These are phyloP conservation scores for Microbotryum lychnidis-dioicae DNA, from an alignment of 1,284 basidiomycete genomes.

Conservation along the genomic window DNA sequence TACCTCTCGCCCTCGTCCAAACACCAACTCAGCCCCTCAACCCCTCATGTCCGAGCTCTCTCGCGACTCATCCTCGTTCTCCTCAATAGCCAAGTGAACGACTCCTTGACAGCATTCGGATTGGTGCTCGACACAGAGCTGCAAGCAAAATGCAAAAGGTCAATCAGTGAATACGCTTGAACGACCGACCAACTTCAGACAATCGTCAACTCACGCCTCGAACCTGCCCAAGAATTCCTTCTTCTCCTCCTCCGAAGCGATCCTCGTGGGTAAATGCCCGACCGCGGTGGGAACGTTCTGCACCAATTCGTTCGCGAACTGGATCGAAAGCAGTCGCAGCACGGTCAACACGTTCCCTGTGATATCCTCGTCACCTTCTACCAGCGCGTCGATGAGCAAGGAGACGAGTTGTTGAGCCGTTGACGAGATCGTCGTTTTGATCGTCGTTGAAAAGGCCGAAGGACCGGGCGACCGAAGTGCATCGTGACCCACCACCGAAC, in stretches of 20 bases:
- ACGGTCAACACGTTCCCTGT: constrained; percentile 66
- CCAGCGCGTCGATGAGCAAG: constrained; percentile 65
- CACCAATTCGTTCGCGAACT: constrained; percentile 61
- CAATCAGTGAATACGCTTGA: constrained; percentile 2
- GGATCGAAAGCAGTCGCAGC: constrained; percentile 58
- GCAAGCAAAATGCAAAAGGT: constrained; percentile 3
- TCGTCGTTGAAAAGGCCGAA: constrained; percentile 35
- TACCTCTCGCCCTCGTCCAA: too few relatives aligned
- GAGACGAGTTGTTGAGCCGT: constrained; percentile 65
- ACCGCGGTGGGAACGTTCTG: constrained; percentile 65
- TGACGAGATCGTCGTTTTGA: constrained; percentile 60
- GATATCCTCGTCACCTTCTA: constrained; percentile 82
- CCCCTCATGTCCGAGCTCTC: constrained; percentile 7
- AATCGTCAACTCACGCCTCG: constrained; percentile 51
- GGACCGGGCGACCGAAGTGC: constrained; percentile 24
- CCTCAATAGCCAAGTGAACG: constrained; percentile 43
- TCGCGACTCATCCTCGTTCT: constrained; percentile 21
- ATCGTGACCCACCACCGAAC: constrained; percentile 59
- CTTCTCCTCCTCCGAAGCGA: constrained; percentile 61
- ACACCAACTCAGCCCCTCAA: too few relatives aligned
- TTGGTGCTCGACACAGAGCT: constrained; percentile 59
- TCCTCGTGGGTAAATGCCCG: constrained; percentile 58
- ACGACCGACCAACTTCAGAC: too few relatives aligned
- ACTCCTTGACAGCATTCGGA: constrained; percentile 69
- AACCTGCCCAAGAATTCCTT: constrained; percentile 64